These are phyloP conservation scores for Petrea volubilis DNA, from an alignment of 257 asterid genomes.

Conservation along the genomic window DNA sequence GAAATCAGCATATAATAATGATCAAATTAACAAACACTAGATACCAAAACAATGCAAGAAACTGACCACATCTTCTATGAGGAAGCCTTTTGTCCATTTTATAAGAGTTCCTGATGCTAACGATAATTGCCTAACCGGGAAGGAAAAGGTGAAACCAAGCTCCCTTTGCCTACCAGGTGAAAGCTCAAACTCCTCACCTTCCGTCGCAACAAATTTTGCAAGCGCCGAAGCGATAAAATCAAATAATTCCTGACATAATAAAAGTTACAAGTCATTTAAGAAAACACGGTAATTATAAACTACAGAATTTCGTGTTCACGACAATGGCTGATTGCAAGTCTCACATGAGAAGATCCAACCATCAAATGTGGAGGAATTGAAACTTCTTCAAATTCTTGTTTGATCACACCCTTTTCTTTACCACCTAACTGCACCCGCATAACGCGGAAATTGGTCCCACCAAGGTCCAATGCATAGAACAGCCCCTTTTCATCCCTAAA, in stretches of 20 bases:
- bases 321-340: neutral
- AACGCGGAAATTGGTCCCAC: conserved; percentile 70
- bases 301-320: neutral
- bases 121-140: conserved; percentile 78
- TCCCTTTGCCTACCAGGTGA: conserved; percentile 42
- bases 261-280: no score
- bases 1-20: no score
- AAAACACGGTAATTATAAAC: no score
- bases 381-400: conserved; percentile 45
- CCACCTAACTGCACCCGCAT: conserved; percentile 65
- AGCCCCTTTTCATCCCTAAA: conserved; percentile 57
- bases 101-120: conserved; percentile 68
- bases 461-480: conserved; percentile 66
- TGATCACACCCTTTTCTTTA: conserved; percentile 53
- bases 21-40: neutral
- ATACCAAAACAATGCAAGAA: neutral
- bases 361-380: conserved; percentile 61
- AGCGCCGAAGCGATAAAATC: conserved; percentile 72
- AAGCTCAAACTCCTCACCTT: conserved; percentile 37
- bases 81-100: conserved; percentile 84
- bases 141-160: conserved; percentile 90
- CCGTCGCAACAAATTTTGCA: conserved; percentile 60
- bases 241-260: conserved; percentile 65
- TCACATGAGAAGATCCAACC: conserved; percentile 64
- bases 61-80: conserved; percentile 73